phyloP scores from a whole-genome alignment of 2,329 filamentous ascomycete species.

The Didymella exigua region DNA sequence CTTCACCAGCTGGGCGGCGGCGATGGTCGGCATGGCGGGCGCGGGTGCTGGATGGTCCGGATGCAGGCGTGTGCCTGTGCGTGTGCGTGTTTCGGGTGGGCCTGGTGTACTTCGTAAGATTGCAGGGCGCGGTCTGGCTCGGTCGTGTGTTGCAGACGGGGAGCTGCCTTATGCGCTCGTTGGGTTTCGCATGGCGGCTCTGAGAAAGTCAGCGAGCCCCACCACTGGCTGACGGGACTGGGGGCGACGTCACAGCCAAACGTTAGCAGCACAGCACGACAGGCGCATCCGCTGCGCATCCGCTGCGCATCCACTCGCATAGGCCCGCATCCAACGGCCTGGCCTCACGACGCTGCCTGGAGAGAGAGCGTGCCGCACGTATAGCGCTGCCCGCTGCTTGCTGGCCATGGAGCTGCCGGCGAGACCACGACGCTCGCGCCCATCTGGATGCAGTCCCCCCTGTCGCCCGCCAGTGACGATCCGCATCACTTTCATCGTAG shows the following conservation, averaged over 20 bases:
- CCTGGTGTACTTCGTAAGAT: neutral
- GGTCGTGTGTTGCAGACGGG: neutral
- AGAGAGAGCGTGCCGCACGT: neutral
- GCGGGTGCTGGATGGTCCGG: neutral
- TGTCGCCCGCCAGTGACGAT: conserved; percentile 34
- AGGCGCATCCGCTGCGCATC: neutral
- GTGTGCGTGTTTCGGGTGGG: conserved; percentile 5
- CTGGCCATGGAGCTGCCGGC: neutral
- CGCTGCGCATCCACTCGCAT: neutral
- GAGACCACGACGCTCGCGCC: neutral
- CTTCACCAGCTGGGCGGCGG: conserved; percentile 84
- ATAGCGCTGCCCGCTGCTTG: conserved; percentile 1
- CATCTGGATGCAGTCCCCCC: conserved; percentile 28
- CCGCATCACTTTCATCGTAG: conserved; percentile 15
- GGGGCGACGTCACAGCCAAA: conserved; percentile 10
- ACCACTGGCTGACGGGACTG: neutral
- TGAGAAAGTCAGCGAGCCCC: conserved; percentile 11
- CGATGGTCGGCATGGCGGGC: conserved; percentile 81
- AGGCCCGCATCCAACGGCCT: neutral
- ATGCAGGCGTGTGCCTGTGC: conserved; percentile 1
- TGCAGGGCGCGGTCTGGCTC: conserved; percentile 5
- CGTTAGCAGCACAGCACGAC: too few relatives aligned
- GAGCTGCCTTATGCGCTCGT: neutral
- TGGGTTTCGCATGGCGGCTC: conserved; percentile 1
- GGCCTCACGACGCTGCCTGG: conserved; percentile 1